A percentile compares a stretch with the other conserved stretches of the same genome.
Conservation (phyloP, 2,329 filamentous ascomycete genomes). For the Epichloe baconii region DNA sequence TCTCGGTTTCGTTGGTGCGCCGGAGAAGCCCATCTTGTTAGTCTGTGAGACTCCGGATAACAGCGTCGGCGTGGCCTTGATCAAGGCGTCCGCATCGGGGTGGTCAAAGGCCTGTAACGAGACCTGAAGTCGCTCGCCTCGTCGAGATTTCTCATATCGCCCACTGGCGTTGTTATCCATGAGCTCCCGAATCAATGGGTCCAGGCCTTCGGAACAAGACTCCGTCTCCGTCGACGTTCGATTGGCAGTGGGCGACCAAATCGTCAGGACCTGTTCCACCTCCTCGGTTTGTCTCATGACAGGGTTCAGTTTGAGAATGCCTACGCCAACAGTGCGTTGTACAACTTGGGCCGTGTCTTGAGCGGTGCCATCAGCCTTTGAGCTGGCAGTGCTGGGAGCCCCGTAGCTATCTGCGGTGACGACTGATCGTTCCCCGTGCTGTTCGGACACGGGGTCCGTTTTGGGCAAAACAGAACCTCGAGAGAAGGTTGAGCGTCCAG, state of each 20-base stretch:
- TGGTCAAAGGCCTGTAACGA: slow-evolving; percentile 67
- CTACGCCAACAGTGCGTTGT: slow-evolving; percentile 58
- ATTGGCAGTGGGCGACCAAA: slow-evolving; percentile 56
- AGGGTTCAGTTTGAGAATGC: slow-evolving; percentile 61
- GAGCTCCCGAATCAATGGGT: slow-evolving; percentile 60
- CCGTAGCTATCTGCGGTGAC: slow-evolving; percentile 31
- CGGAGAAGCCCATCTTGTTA: slow-evolving; percentile 84
- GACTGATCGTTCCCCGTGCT: slow-evolving; percentile 25
- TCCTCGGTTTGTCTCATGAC: slow-evolving; percentile 61
- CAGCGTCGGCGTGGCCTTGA: slow-evolving; percentile 77
- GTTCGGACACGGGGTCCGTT: slow-evolving; percentile 45
- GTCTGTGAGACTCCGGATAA: slow-evolving; percentile 72
- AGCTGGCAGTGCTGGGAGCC: slow-evolving; percentile 45
- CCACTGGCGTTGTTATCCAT: slow-evolving; percentile 62
- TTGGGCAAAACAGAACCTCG: slow-evolving; percentile 33
- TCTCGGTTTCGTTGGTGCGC: slow-evolving; percentile 72
- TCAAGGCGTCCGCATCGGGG: slow-evolving; percentile 64
- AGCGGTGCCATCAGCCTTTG: slow-evolving; percentile 18
- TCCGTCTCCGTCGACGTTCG: slow-evolving; percentile 42
- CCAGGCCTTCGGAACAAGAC: slow-evolving; percentile 53
- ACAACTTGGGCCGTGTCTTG: slow-evolving; percentile 16
- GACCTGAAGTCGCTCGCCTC: slow-evolving; percentile 66
- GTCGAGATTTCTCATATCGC: slow-evolving; percentile 58
- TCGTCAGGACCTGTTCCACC: slow-evolving; percentile 59
- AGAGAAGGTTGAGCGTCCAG: slow-evolving; percentile 40